Evolutionary conservation across 305 asterid species (phyloP).

Genomic region (Rubia tinctorum): DNA sequence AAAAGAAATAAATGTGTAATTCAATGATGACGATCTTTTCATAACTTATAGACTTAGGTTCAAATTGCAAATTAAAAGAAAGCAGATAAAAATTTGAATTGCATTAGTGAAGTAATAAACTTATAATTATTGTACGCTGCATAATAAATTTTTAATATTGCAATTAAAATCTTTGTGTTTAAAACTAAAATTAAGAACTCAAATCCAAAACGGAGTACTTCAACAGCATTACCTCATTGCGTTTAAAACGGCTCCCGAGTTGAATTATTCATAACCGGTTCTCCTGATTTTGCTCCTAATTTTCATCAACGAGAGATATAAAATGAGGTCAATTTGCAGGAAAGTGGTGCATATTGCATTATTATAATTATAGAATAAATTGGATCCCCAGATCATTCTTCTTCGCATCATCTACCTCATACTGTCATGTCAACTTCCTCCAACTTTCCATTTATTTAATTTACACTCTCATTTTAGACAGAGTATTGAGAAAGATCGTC

Average conservation of each 20-base stretch:
- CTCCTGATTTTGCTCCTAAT: not conserved
- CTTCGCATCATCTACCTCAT: conserved; percentile 5
- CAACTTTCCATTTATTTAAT: not conserved
- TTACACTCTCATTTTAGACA: not conserved
- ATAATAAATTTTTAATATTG: no score
- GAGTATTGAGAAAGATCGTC: no score
- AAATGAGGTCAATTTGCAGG: not conserved
- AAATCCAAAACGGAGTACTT: no score
- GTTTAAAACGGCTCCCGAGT: not conserved
- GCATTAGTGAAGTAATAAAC: no score
- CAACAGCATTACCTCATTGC: not conserved
- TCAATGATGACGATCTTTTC: no score
- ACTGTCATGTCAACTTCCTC: conserved; percentile 36
- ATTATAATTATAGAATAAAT: not conserved
- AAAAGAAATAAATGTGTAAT: no score
- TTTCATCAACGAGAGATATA: not conserved
- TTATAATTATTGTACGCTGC: no score
- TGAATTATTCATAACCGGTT: not conserved
- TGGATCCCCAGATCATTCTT: conserved; percentile 29
- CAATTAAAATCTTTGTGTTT: no score
- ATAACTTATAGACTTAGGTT: no score
- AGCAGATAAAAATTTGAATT: no score
- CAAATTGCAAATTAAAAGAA: no score
- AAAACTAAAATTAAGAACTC: no score
- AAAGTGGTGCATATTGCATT: not conserved